Percentiles rank a stretch among this genome's conserved stretches.
phyloP scores from a whole-genome alignment of 441 rosid genomes.

The Omphalea diandra region DNA sequence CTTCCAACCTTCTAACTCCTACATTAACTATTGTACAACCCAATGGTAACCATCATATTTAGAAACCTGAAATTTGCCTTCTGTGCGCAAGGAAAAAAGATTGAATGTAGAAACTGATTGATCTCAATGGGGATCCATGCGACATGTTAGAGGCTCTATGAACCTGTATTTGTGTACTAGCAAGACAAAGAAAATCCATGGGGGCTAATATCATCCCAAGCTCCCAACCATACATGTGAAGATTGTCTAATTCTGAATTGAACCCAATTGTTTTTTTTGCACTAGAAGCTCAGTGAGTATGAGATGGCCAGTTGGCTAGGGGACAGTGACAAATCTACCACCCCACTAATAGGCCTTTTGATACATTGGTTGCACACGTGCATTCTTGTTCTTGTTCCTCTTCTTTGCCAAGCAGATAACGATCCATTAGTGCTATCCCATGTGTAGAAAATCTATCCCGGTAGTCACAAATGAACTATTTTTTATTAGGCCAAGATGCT shows the following conservation, averaged over 20 bases:
- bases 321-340: conserved; percentile 25
- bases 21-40: too few species aligned
- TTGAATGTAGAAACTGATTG: too few species aligned
- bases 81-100: too few species aligned
- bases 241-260: not conserved
- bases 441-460: not conserved
- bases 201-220: not conserved
- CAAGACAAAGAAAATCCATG: too few species aligned
- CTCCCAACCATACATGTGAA: conserved; percentile 14
- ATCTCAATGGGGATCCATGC: too few species aligned
- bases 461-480: not conserved
- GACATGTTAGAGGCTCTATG: too few species aligned
- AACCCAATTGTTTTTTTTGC: not conserved
- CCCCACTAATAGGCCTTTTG: not conserved
- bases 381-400: not conserved
- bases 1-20: too few species aligned
- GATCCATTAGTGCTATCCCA: not conserved
- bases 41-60: too few species aligned
- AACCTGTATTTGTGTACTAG: too few species aligned
- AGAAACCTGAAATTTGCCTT: too few species aligned
- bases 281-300: not conserved
- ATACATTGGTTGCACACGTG: conserved; percentile 20
- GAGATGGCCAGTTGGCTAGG: conserved; percentile 28
- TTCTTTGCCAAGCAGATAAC: not conserved
- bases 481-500: too few species aligned